Base-by-base conservation (phyloP, 2,329 filamentous ascomycete genomes). In the Fusarium sp. region DNA sequence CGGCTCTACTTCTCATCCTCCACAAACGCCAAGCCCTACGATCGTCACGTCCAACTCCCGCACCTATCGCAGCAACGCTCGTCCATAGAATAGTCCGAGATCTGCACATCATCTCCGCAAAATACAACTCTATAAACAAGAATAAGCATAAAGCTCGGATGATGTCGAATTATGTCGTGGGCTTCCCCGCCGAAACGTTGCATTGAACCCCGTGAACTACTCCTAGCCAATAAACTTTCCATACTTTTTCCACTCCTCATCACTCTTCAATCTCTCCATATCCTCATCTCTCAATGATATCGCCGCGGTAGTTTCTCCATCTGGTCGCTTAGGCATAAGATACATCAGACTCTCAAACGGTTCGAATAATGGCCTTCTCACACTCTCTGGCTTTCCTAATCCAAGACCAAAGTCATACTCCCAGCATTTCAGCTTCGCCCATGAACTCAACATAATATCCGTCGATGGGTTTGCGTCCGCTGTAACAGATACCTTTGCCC, bases 381-480 rank as follows among this genome's bases (percentile, higher is more conserved):
- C 86, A 1, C 80, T 80, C 60, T 82, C 82, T 0, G 87, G 85
- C 23, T 70, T 79, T 0, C 87, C 87, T 6, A 89, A 69, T 0
- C 82, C 83, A 4, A 84, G 69, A 0, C 80, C 80, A 61, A 90
- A 89, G 48, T 88, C 84, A 10, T 85, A 77, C 0, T 82, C 77
- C 68, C 85, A 86, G 21, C 79, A 80, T 8, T 82, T 77, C 6
- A 86, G 75, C 57, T 86, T 85, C 1, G 83, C 82, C 88, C 87
- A 90, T 2, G 87, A 89, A 63, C 85, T 89, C 10, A 90, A 66
- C 80, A 86, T 84, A 7, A 89, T 77, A 42, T 88, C 86, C 1
- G 74, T 76, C 0, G 82, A 76, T 0, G 80, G 69, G 35, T 85
- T 80, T 5, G 85, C 59, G 8, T 72, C 77, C 0, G 80, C 81